These are phyloP conservation scores for Pythium diclinum DNA, from an alignment of 352 stramenopile genomes.

Conservation along the genomic window DNA sequence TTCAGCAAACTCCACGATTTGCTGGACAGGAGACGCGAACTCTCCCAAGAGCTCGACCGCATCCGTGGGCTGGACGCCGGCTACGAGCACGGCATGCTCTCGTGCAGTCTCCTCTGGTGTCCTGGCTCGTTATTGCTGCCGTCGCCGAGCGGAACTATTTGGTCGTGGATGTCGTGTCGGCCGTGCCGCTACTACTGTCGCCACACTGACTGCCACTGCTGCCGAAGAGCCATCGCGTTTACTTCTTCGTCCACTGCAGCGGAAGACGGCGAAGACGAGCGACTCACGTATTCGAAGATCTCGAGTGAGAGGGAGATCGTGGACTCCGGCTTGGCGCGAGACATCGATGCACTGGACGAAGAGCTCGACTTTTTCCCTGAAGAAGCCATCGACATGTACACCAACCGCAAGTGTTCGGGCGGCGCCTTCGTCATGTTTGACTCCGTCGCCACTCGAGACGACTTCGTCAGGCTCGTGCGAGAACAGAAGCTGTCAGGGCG, in stretches of 20 bases:
- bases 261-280: background rate
- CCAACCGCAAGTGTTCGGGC: slow-evolving; percentile 51
- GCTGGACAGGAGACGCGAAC: slow-evolving; percentile 39
- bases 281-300: slow-evolving; percentile 29
- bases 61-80: slow-evolving; percentile 48
- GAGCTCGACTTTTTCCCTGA: slow-evolving; percentile 74
- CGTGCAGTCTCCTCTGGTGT: slow-evolving; percentile 65
- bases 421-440: slow-evolving; percentile 77
- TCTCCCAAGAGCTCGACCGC: slow-evolving; percentile 54
- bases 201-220: slow-evolving; percentile 42
- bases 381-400: slow-evolving; percentile 60
- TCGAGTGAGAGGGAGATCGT: slow-evolving; percentile 33
- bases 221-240: slow-evolving; percentile 28
- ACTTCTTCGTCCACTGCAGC: background rate
- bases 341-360: slow-evolving; percentile 46
- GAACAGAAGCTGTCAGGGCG: slow-evolving; percentile 40
- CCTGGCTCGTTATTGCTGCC: slow-evolving; percentile 57
- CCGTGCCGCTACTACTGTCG: slow-evolving; percentile 55
- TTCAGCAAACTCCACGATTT: slow-evolving; percentile 56
- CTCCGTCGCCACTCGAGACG: slow-evolving; percentile 50
- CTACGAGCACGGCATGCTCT: slow-evolving; percentile 54
- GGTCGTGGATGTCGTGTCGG: slow-evolving; percentile 49
- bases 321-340: slow-evolving; percentile 17
- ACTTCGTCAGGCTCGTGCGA: slow-evolving; percentile 52
- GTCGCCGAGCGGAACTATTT: slow-evolving; percentile 36